Evolutionary conservation across 2,329 filamentous ascomycete genomes (phyloP), one percentile per base, ranked within the genome.

Genomic region (Sporothrix dimorphospora): DNA sequence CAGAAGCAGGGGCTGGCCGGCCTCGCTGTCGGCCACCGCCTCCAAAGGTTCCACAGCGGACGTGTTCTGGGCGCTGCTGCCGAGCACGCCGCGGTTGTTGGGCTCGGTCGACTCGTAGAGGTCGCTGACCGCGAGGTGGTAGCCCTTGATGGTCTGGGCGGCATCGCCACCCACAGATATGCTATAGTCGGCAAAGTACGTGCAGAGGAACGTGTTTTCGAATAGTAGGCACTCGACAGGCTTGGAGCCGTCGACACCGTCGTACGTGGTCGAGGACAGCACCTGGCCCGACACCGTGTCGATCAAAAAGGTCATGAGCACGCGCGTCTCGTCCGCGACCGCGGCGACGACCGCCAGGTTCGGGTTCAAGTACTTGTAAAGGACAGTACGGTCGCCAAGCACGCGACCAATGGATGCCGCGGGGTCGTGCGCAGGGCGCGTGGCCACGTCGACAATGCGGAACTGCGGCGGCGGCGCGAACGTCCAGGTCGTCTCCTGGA

Each of bases 351-450:
- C 86, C 2, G 94, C 85, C 7, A 93, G 87, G 81, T 97, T 98
- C 0, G 93, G 90, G 82, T 97, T 97, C 53, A 99, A 84, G 79
- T 98, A 98, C 83, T 99, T 99, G 88, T 99, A 99, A 75, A 95
- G 88, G 65, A 99, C 96, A n/a, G 90, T 91, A 57, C 96, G 89
- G 78, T 99, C 92, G 34, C 94, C 94, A 27, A 99, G 88, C 1
- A 98, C 96, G 73, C 93, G 94, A 11, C 96, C 96, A 76, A 99
- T 97, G 0, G 96, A 98, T 3, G 96, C 95, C 65, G 98, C 90
- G 0, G 94, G 94, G 77, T 99, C 94, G 75, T 95, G 91, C 2
- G 87, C 79, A 11, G 93, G 90, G 65, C 91, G 88, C 21, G 90
- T 86, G 2, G 90, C 90, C 51, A 96, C 85, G 59, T 87, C 84